phyloP scores from a whole-genome alignment of 2,329 filamentous ascomycete genomes.

The Aspergillus flavus region DNA sequence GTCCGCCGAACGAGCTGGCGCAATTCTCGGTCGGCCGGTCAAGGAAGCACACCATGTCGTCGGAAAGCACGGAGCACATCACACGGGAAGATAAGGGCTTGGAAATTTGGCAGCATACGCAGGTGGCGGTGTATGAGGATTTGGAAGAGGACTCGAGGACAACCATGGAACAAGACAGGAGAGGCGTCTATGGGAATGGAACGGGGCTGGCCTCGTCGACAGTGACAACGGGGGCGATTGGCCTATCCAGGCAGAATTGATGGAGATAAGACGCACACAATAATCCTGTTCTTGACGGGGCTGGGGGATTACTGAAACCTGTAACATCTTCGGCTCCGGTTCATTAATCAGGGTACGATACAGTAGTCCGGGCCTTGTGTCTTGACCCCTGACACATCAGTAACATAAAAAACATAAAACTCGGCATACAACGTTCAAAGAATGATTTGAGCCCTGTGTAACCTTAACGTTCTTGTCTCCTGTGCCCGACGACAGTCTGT shows the following conservation, averaged over 20 bases:
- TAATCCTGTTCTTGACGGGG: no score
- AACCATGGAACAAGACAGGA: neutral
- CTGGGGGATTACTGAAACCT: no score
- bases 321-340: no score
- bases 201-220: neutral
- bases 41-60: neutral
- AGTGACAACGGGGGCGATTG: neutral
- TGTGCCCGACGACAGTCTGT: no score
- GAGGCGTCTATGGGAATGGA: neutral
- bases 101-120: neutral
- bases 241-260: neutral
- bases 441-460: no score
- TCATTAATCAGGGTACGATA: no score
- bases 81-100: neutral
- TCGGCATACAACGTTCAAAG: no score
- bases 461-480: no score
- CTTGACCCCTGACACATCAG: no score
- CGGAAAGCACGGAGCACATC: neutral
- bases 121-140: neutral
- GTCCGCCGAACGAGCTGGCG: neutral
- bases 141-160: neutral
- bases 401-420: no score
- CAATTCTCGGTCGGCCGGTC: neutral
- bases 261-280: neutral
- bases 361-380: no score